These are phyloP conservation scores for Podaxis pistillaris DNA, from an alignment of 768 basidiomycete genomes.

Conservation along the genomic window DNA sequence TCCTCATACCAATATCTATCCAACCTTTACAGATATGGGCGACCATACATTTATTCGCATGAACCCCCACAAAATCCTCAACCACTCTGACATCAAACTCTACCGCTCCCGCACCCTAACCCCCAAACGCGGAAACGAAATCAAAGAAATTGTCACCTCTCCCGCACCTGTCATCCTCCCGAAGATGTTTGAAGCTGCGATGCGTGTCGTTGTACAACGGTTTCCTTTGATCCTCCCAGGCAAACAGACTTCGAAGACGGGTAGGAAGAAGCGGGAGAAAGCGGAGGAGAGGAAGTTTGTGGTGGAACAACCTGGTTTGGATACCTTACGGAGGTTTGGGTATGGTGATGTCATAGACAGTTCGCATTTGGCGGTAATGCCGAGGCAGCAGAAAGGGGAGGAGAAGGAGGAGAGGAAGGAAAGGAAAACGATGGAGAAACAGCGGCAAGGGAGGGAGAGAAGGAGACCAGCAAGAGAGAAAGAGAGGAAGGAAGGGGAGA, in stretches of 20 bases:
- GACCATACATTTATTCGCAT: slow-evolving; percentile 4
- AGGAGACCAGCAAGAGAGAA: too few relatives aligned
- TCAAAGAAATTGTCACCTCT: background rate
- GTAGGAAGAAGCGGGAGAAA: background rate
- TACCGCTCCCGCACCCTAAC: background rate
- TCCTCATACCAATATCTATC: background rate
- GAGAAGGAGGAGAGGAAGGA: too few relatives aligned
- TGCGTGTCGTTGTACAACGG: background rate
- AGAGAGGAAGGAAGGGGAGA: too few relatives aligned
- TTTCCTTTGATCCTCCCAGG: slow-evolving; percentile 1
- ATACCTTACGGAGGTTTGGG: background rate
- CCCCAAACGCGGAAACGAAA: background rate
- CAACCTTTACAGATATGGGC: background rate
- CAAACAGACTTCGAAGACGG: background rate
- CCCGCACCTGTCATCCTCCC: background rate
- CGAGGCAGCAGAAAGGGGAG: too few relatives aligned
- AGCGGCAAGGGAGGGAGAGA: too few relatives aligned
- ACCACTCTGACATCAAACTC: background rate
- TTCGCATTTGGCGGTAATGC: background rate
- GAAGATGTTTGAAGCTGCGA: slow-evolving; percentile 1
- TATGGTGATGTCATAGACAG: background rate
- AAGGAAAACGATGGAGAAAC: too few relatives aligned
- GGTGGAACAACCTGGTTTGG: background rate
- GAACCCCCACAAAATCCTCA: background rate
- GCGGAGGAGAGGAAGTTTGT: background rate